phyloP scores from a whole-genome alignment of 78 protist genomes.

The Dictyostelium firmibasis region DNA sequence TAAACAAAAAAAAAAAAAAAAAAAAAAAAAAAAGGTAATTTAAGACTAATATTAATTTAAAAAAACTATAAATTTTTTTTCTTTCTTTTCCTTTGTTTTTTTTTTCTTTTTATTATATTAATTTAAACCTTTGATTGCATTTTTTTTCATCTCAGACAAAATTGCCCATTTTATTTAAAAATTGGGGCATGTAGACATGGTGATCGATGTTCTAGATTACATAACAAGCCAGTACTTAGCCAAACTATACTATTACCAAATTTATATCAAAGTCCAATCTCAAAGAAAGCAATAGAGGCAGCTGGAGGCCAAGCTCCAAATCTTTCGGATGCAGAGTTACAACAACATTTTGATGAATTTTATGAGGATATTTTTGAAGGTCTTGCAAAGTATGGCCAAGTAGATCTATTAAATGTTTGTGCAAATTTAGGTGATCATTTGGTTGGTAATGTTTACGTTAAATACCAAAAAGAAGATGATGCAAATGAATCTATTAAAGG shows the following conservation, averaged over 20 bases:
- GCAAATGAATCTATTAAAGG: slow-evolving; percentile 91
- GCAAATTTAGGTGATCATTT: slow-evolving; percentile 98
- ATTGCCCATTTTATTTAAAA: slow-evolving; percentile 98
- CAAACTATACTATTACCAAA: slow-evolving; percentile 95
- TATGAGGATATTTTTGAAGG: slow-evolving; percentile 95
- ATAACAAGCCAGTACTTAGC: slow-evolving; percentile 93
- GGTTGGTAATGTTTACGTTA: slow-evolving; percentile 98
- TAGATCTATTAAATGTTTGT: slow-evolving; percentile 92
- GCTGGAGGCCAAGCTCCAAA: slow-evolving; percentile 22
- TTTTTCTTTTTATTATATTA: background rate
- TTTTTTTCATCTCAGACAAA: slow-evolving; percentile 77
- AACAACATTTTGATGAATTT: slow-evolving; percentile 92
- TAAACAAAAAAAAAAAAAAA: background rate
- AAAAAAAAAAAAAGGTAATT: background rate
- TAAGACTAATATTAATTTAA: background rate
- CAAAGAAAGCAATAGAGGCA: slow-evolving; percentile 22
- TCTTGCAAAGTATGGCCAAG: slow-evolving; percentile 89
- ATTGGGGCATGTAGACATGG: slow-evolving; percentile 99
- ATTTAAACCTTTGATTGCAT: background rate
- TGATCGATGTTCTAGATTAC: slow-evolving; percentile 97
- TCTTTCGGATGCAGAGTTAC: slow-evolving; percentile 57
- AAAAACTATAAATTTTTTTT: background rate
- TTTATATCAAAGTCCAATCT: slow-evolving; percentile 85
- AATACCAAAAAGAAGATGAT: slow-evolving; percentile 92
- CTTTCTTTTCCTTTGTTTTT: background rate